Percentiles rank a stretch among this genome's conserved stretches.
phyloP scores from a whole-genome alignment of 2,329 filamentous ascomycete genomes.

The Sporothrix protearum region DNA sequence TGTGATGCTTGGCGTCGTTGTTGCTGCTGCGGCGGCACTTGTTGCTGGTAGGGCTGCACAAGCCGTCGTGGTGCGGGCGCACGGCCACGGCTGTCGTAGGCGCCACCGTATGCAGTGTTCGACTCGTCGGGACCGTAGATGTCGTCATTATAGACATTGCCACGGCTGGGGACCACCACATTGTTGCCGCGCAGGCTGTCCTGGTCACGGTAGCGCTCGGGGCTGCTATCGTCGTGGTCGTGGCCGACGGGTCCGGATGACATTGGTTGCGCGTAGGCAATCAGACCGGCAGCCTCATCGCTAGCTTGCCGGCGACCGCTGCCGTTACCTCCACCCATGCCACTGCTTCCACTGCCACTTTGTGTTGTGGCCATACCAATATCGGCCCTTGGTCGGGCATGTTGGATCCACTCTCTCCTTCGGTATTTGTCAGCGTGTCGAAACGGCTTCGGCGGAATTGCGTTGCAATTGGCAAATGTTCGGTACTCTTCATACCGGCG shows the following conservation, averaged over 20 bases:
- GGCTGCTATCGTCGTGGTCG: constrained; percentile 15
- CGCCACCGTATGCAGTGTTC: not conserved
- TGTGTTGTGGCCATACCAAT: not conserved
- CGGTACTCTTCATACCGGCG: constrained; percentile 36
- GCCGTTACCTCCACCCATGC: not conserved
- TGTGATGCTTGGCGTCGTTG: not conserved
- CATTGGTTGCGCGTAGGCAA: constrained; percentile 39
- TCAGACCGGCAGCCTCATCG: constrained; percentile 35
- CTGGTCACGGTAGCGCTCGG: constrained; percentile 23
- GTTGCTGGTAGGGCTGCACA: not conserved
- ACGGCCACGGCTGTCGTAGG: not conserved
- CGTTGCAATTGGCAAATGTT: constrained; percentile 40
- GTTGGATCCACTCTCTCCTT: not conserved
- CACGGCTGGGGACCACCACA: not conserved
- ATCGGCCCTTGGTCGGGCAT: not conserved
- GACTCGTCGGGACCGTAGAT: constrained; percentile 3
- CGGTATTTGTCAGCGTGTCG: constrained; percentile 24
- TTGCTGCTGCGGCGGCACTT: not conserved
- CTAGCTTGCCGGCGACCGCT: constrained; percentile 24
- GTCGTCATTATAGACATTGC: constrained; percentile 10
- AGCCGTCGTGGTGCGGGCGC: not conserved
- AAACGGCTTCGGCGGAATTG: constrained; percentile 38
- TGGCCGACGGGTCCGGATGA: constrained; percentile 24
- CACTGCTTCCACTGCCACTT: not conserved
- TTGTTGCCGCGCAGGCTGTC: not conserved